Base-by-base conservation (phyloP, 495 filamentous ascomycete genomes). In the Aspergillus kassunensis region DNA sequence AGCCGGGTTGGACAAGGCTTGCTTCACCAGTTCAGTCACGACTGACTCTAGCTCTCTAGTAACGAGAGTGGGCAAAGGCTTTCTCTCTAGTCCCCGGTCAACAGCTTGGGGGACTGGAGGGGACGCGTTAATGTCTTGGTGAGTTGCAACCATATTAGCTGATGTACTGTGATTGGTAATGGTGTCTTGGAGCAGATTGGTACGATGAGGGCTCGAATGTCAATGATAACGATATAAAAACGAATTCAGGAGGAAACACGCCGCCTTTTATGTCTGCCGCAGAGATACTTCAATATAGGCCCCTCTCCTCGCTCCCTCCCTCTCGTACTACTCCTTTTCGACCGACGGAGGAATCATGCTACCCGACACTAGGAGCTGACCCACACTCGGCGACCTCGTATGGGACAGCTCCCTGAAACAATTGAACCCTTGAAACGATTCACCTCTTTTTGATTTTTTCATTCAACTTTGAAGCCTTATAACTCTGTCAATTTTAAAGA, bases 91-190 rank as follows among this genome's bases (percentile, higher is more conserved):
- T 4, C 44, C 44, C 44, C 12, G 44, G 4, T 46, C 18, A 35
- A 46, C 30, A 11, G 15, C 29, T 46, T 46, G 44, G 44, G 27
- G 29, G 27, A 35, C 44, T n/a, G 30, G 30, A 46, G 44, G 44
- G 44, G 44, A 46, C 11, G 25, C 30, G 30, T 46, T 46, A 46
- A 34, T 20, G 10, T 46, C 44, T 33, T 31, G 16, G 25, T 46
- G 12, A 44, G 42, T 46, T 16, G 44, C 18, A 21, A 46, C 44
- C 16, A 46, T 46, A 31, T 46, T 46, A 18, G 44, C 12, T 41
- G 15, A 35, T 18, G 11, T 21, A 34, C 3, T 46, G 44, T 46
- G 18, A 46, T 20, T 30, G 30, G 25, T 33, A 44, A 44, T 37
- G 24, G 44, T 20, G 30, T 21, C 15, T 44, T 44, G 42, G 42